Evolutionary conservation across 192 early-diverging fungal species (phyloP), one percentile per base, ranked within the genome.

Genomic region (Backusella parvicylindrica): DNA sequence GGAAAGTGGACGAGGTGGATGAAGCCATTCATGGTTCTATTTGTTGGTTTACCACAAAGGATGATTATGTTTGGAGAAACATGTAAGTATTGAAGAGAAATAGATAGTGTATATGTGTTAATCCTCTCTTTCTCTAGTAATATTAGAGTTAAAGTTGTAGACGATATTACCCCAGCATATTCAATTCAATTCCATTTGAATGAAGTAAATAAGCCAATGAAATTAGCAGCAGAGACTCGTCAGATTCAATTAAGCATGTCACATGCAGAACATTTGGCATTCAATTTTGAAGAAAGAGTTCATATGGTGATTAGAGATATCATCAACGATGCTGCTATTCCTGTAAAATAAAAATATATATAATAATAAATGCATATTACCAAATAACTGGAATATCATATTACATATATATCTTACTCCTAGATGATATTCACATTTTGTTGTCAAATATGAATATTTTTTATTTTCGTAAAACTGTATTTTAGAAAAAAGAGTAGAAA

Each of bases 1-100:
- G 81, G 81, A 75, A 75, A 31, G 77, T 82, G 7, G 74, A 82
- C 56, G 74, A 77, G 33, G 77, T 82, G 5, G 81, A 82, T 40
- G 81, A 82, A 31, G 72, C 64, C 13, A 56, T 78, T 3, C 43
- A 75, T 68, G 81, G 81, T 8, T 67, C 65, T 13, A 16, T 78
- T 2, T 75, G 74, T n/a, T 68, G 64, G 47, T 50, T n/a, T 16
- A 49, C 67, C 26, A 31, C 65, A 32, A 33, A 21, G 31, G 21
- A 31, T 23, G 33, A 30, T 41, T 40, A 56, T 49, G 33, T 38
- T 28, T 75, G 73, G 73, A 67, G 65, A 75, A 43, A 63, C 26
- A 64, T 68, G 73, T 75, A 75, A 75, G 73, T 50, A 30, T 12
- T 4, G 21, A n/a, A n/a, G 43, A 35, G 4, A 4, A 38, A 4